Evolutionary conservation across 2,329 filamentous ascomycete genomes (phyloP).

Genomic region (Aspergillus ochraceus): DNA sequence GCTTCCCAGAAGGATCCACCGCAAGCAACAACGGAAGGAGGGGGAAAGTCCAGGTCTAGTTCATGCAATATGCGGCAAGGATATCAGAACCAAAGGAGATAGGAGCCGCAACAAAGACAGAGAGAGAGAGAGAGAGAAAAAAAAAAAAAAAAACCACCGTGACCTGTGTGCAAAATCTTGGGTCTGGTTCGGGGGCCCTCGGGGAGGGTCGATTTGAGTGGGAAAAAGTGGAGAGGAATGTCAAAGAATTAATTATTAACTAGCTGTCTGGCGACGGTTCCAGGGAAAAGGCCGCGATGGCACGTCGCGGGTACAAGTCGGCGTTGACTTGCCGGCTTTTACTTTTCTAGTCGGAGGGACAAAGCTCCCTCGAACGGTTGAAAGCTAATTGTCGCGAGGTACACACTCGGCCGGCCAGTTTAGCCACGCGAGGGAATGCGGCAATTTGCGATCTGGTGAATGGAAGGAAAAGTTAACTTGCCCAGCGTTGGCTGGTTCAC

Average conservation of each 20-base stretch:
- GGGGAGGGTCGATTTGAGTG: background rate
- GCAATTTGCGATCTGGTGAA: background rate
- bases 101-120: conserved; percentile 14
- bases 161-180: conserved; percentile 4
- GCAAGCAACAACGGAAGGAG: background rate
- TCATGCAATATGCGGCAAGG: conserved; percentile 11
- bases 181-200: background rate
- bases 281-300: background rate
- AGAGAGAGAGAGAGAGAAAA: background rate
- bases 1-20: conserved; percentile 2
- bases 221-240: background rate
- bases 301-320: background rate
- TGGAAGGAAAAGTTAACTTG: too few relatives aligned
- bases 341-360: background rate
- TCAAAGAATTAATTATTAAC: background rate
- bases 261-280: background rate
- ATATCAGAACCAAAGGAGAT: conserved; percentile 8
- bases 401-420: background rate
- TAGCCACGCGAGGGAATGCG: background rate
- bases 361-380: background rate
- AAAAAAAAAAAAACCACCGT: too few relatives aligned
- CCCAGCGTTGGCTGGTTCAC: background rate
- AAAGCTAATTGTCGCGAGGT: background rate
- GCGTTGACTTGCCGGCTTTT: background rate
- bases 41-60: conserved; percentile 4